A percentile compares a stretch with the other conserved stretches of the same genome.
Evolutionary conservation across 176 grass and related monocot species (phyloP).

Genomic region (Thalia dealbata): DNA sequence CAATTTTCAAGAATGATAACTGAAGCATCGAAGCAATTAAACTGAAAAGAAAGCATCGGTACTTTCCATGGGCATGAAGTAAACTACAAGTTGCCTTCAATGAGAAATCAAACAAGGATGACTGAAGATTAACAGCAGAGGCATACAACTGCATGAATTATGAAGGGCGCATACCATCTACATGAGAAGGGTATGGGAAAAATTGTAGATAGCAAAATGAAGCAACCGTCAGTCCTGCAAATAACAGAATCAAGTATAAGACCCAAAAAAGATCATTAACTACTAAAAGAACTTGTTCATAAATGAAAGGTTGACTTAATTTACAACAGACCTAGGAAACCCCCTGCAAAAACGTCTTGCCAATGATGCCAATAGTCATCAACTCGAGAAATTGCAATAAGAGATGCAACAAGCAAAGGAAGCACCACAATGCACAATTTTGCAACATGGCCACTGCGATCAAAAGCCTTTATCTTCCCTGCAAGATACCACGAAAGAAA

Average conservation of each 20-base stretch:
- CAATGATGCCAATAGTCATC: conserved; percentile 23
- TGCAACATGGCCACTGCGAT: conserved; percentile 13
- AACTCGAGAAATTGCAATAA: conserved; percentile 20
- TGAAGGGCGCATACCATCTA: conserved; percentile 1
- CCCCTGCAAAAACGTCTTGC: conserved; percentile 20
- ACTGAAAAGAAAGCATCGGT: background rate
- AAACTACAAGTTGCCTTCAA: too few relatives aligned
- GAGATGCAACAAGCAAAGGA: conserved; percentile 8
- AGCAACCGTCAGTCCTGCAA: conserved; percentile 6
- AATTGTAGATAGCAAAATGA: conserved; percentile 23
- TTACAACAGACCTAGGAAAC: conserved; percentile 8
- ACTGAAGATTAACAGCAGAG: background rate
- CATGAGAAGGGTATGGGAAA: conserved; percentile 10
- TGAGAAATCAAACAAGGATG: too few relatives aligned
- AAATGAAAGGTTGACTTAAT: background rate
- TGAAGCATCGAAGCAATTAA: background rate
- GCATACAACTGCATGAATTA: background rate
- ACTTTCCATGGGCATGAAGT: background rate
- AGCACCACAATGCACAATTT: conserved; percentile 18
- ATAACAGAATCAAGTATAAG: background rate
- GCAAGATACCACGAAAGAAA: conserved; percentile 18
- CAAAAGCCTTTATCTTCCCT: conserved; percentile 13
- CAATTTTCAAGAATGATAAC: too few relatives aligned
- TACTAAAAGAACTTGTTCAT: background rate
- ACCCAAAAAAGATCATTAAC: background rate